phyloP scores from a whole-genome alignment of 176 grass and related monocot genomes.

The Avena eriantha region DNA sequence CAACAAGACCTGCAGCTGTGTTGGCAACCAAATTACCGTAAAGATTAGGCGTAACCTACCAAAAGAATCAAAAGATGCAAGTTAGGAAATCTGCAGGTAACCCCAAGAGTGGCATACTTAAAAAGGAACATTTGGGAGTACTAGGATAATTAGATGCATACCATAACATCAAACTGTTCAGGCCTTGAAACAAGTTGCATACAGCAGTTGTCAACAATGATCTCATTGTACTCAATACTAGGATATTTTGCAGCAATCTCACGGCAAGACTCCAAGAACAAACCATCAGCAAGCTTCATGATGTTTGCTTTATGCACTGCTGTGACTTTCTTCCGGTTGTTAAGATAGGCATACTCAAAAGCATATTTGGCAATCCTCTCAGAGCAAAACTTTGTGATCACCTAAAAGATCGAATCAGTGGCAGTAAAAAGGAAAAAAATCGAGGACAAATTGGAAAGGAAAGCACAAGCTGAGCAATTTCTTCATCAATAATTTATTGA shows the following conservation, averaged over 20 bases:
- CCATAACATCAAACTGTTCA: slow-evolving; percentile 95
- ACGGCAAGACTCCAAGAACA: slow-evolving; percentile 96
- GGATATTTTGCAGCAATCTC: slow-evolving; percentile 91
- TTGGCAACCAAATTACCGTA: slow-evolving; percentile 98
- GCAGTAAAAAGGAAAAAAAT: slow-evolving; percentile 35
- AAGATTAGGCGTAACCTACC: slow-evolving; percentile 97
- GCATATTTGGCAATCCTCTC: slow-evolving; percentile 95
- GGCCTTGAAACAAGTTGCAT: slow-evolving; percentile 99
- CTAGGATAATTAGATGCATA: slow-evolving; percentile 47
- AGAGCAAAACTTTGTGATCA: slow-evolving; percentile 98
- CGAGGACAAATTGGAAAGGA: slow-evolving; percentile 35
- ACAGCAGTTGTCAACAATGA: slow-evolving; percentile 96
- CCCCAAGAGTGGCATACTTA: slow-evolving; percentile 16
- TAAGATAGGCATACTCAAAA: slow-evolving; percentile 96
- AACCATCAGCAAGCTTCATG: slow-evolving; percentile 98
- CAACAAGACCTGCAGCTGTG: slow-evolving; percentile 94
- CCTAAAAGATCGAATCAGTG: slow-evolving; percentile 69
- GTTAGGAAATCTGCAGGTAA: slow-evolving; percentile 32
- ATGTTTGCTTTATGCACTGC: slow-evolving; percentile 99
- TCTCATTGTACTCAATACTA: slow-evolving; percentile 91
- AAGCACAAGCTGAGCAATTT: background rate
- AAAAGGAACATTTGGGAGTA: slow-evolving; percentile 18
- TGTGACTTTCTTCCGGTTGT: slow-evolving; percentile 94
- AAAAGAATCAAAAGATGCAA: slow-evolving; percentile 41
- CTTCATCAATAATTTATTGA: background rate